A percentile compares a stretch with the other conserved stretches of the same genome.
phyloP scores from a whole-genome alignment of 2,329 filamentous ascomycete genomes.

The Alternaria sp. region DNA sequence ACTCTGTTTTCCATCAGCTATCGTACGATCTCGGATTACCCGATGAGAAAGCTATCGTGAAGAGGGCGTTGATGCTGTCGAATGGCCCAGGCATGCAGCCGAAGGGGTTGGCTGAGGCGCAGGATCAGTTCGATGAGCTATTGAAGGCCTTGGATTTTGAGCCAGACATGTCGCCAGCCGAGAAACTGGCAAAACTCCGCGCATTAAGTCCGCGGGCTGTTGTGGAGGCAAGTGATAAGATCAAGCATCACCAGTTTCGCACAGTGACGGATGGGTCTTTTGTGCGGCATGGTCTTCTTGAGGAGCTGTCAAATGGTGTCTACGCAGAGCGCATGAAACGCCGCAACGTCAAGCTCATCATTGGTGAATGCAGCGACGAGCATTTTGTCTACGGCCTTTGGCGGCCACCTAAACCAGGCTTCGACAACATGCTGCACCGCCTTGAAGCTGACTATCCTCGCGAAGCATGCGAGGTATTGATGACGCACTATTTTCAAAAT shows the following conservation, averaged over 20 bases:
- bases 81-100: constrained; percentile 64
- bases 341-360: constrained; percentile 60
- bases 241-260: constrained; percentile 64
- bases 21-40: constrained; percentile 64
- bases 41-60: constrained; percentile 58
- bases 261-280: constrained; percentile 62
- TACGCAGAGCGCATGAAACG: constrained; percentile 58
- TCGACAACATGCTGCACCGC: constrained; percentile 55
- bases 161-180: constrained; percentile 44
- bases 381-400: constrained; percentile 62
- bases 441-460: constrained; percentile 63
- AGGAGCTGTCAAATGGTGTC: constrained; percentile 58
- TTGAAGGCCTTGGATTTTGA: constrained; percentile 58
- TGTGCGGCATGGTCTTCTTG: constrained; percentile 56
- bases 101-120: constrained; percentile 57
- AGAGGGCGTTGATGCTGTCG: constrained; percentile 62
- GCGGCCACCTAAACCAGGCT: constrained; percentile 57
- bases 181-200: constrained; percentile 60
- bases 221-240: constrained; percentile 53
- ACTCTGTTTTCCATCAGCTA: constrained; percentile 66
- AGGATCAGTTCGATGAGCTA: constrained; percentile 63
- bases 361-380: constrained; percentile 65
- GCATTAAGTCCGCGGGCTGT: constrained; percentile 51
- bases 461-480: constrained; percentile 54
- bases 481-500: constrained; percentile 56